A percentile compares a stretch with the other conserved stretches of the same genome.
Conservation (phyloP, 2,329 filamentous ascomycete genomes). For the Colletotrichum truncatum region DNA sequence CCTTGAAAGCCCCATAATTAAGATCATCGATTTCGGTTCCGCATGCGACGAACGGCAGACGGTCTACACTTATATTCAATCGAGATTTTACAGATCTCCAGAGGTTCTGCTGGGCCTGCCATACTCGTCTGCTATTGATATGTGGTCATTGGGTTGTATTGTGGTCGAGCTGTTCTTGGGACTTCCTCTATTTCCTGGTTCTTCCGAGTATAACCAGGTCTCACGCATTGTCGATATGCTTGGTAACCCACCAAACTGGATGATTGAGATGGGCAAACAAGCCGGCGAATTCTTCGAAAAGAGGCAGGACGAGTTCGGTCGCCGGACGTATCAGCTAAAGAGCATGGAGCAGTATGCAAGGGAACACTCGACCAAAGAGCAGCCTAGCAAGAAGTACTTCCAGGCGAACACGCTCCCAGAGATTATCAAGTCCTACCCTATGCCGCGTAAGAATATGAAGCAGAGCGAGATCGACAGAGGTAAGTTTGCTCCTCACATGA, state of each 20-base stretch:
- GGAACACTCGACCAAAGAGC: constrained; percentile 95
- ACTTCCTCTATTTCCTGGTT: constrained; percentile 92
- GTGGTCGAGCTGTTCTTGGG: constrained; percentile 97
- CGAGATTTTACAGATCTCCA: constrained; percentile 95
- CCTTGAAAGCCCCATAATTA: constrained; percentile 98
- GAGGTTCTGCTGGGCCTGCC: constrained; percentile 95
- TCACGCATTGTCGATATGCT: constrained; percentile 98
- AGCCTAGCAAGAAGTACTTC: constrained; percentile 99
- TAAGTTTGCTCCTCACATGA: constrained; percentile 47
- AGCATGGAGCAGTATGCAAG: constrained; percentile 98
- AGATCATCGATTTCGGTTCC: constrained; percentile 99
- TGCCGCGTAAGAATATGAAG: constrained; percentile 99
- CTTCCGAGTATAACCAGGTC: constrained; percentile 98
- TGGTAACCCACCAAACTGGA: constrained; percentile 95
- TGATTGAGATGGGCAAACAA: constrained; percentile 99
- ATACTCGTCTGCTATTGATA: constrained; percentile 98
- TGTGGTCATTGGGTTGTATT: constrained; percentile 99
- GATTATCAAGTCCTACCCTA: constrained; percentile 97
- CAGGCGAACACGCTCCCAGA: constrained; percentile 92
- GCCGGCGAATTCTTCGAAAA: constrained; percentile 98
- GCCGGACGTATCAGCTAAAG: constrained; percentile 91
- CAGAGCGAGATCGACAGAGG: constrained; percentile 95
- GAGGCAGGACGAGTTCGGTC: constrained; percentile 86
- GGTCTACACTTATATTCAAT: constrained; percentile 99
- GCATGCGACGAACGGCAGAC: constrained; percentile 98